These are phyloP conservation scores for Cylindrodendrum hubeiense DNA, from an alignment of 2,329 filamentous ascomycete genomes.

Conservation along the genomic window DNA sequence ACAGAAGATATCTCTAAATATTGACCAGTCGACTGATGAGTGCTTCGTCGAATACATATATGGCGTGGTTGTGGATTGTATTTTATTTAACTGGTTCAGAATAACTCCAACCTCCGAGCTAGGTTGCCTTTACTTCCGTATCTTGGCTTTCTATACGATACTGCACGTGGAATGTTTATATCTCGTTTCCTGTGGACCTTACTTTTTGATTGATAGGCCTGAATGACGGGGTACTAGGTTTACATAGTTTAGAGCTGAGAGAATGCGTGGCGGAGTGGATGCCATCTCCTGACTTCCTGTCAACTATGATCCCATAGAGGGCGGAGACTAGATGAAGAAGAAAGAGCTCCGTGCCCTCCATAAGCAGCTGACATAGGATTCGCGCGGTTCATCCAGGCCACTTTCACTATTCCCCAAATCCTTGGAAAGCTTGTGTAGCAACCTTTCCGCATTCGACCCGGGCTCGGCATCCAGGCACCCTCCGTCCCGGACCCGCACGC, in stretches of 20 bases:
- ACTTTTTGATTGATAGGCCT: no score
- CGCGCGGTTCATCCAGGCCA: slow-evolving; percentile 4
- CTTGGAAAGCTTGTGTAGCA: not conserved
- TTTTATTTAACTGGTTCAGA: no score
- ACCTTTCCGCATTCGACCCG: slow-evolving; percentile 11
- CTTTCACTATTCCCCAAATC: not conserved
- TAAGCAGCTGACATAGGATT: slow-evolving; percentile 4
- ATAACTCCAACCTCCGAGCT: no score
- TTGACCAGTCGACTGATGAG: no score
- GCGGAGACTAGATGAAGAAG: not conserved
- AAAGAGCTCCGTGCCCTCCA: not conserved
- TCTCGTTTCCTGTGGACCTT: no score
- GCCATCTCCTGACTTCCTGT: not conserved
- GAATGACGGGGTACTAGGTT: no score
- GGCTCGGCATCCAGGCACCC: not conserved
- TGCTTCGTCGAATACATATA: no score
- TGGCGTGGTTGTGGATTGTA: no score
- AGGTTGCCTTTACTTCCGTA: no score
- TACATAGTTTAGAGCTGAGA: not conserved
- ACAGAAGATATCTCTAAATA: no score
- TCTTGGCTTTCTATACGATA: no score
- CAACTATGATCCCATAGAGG: not conserved
- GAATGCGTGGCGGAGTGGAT: not conserved
- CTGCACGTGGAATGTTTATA: no score
- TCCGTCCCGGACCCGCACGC: slow-evolving; percentile 1